Evolutionary conservation across 768 basidiomycete species (phyloP), one percentile per base, ranked within the genome.

Genomic region (Nevesoporus exiguus): DNA sequence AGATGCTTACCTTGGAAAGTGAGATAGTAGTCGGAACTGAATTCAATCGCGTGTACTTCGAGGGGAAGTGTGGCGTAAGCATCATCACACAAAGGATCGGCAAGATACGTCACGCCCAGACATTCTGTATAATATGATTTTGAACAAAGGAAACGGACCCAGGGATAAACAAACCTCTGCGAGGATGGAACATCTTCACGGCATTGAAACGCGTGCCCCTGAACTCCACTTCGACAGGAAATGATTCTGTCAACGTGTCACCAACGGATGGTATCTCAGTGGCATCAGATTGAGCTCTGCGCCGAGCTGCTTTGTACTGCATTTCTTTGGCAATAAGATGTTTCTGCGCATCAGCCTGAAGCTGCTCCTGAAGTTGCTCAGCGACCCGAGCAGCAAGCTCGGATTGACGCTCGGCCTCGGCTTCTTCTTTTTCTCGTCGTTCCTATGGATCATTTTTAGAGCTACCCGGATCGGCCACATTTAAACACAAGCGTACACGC

Each of bases 81-180:
- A 56, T 85, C 81, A 54, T 90, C 87, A 62, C 82, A 82, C 15
- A 92, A 70, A 8, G 90, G 90, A 55, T 90, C 88, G 0, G 88
- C 90, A 51, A 83, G 75, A 69, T 86, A 91, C 0, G 81, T 74
- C 10, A 79, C 83, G 2, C 87, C 88, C 29, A 90, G 72, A 40
- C 76, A 77, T 44, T 84, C 90, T 85, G 29, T 11, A 47, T 33
- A 19, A 53, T n/a, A 13, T 17, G 27, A 31, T 49, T n/a, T n/a
- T 51, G 10, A 50, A 40, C 15, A 51, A 17, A 29, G n/a, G 17
- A 27, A n/a, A 19, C 9, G 36, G 2, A 47, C 17, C 5, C 29
- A 31, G 47, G 54, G 22, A 34, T 17, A 19, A 49, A 70, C 75
- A 19, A 53, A 88, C 88, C 85, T 67, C 77, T 74, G n/a, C 78